A percentile compares a stretch with the other conserved stretches of the same genome.
Conservation (phyloP, 2,329 filamentous ascomycete species). For the Penicillium sp. region DNA sequence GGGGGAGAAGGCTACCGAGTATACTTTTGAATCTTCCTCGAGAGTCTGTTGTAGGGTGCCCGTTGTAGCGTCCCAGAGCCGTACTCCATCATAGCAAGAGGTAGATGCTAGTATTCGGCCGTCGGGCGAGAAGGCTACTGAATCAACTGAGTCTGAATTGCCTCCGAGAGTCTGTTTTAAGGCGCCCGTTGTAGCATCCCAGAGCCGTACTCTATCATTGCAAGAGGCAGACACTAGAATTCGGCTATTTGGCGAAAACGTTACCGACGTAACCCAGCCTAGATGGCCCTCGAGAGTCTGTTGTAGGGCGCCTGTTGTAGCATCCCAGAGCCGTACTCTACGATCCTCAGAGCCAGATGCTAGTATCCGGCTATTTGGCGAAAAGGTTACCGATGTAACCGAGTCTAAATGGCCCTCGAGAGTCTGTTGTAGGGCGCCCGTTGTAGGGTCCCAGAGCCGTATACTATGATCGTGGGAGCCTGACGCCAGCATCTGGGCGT, state of each 20-base stretch:
- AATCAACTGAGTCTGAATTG: too few species aligned
- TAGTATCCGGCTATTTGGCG: slow-evolving; percentile 1
- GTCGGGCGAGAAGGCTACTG: slow-evolving; percentile 2
- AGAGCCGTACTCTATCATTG: slow-evolving; percentile 1
- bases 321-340: slow-evolving; percentile 3
- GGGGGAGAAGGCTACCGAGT: background rate
- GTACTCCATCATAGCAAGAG: background rate
- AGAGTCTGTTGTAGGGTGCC: slow-evolving; percentile 7
- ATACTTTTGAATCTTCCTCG: too few species aligned
- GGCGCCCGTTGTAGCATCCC: background rate
- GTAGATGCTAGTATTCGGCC: slow-evolving; percentile 1
- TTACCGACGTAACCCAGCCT: too few species aligned
- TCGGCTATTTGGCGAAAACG: slow-evolving; percentile 3
- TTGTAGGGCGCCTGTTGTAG: slow-evolving; percentile 9
- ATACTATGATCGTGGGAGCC: background rate
- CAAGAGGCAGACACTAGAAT: background rate
- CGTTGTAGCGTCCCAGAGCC: slow-evolving; percentile 7
- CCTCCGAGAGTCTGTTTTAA: background rate
- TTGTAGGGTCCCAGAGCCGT: slow-evolving; percentile 3
- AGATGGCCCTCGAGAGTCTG: background rate
- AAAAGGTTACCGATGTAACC: slow-evolving; percentile 1
- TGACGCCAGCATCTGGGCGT: slow-evolving; percentile 1
- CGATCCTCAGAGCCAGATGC: slow-evolving; percentile 1
- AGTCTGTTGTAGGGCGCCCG: slow-evolving; percentile 10
- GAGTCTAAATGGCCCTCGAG: too few species aligned